Evolutionary conservation across 225 moss, liverwort and hornwort species (phyloP), one percentile per base, ranked within the genome.

Genomic region (Marchantia polymorpha): DNA sequence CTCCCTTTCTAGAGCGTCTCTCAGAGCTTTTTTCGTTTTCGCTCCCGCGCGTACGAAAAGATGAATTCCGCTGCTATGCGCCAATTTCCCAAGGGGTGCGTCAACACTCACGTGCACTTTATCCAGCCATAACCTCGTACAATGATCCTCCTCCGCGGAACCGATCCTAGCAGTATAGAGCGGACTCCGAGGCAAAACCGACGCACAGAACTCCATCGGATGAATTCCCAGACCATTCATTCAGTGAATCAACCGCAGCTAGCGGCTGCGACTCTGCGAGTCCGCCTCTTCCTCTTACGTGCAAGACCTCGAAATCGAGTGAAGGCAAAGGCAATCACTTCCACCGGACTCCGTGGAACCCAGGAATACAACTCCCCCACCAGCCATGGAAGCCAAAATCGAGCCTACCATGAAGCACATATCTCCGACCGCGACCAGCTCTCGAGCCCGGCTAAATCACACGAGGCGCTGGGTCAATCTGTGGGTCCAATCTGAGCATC

Each of bases 11-110:
- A 77, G 10, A 11, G 64, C 77, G 48, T 77, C 59, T 46, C 59
- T 64, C 51, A 49, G 51, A 39, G 79, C 73, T 69, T 87, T 82
- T 79, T 82, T 87, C 26, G 82, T 81, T 59, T 77, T 84, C 26
- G 87, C 56, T 72, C 82, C 68, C 22, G 76, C 81, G 23, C 20
- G 72, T 52, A 80, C 82, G 70, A 26, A 30, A 27, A 70, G 74
- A 8, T 17, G 1, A 59, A 58, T 75, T 52, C 56, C 68, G 59
- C 66, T 55, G 8, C 51, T 69, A 25, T 52, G 63, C 26, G 14
- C 49, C 50, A 75, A 52, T 78, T 73, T 76, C 46, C 79, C 75
- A 56, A 13, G 15, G 19, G 70, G 63, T 25, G 39, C 19, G 70
- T 78, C 55, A 25, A 67, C 48, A 78, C 69, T 52, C 52, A 68